These are phyloP conservation scores for Agrostemma githago DNA, from an alignment of 148 eudicot species.

Conservation along the genomic window DNA sequence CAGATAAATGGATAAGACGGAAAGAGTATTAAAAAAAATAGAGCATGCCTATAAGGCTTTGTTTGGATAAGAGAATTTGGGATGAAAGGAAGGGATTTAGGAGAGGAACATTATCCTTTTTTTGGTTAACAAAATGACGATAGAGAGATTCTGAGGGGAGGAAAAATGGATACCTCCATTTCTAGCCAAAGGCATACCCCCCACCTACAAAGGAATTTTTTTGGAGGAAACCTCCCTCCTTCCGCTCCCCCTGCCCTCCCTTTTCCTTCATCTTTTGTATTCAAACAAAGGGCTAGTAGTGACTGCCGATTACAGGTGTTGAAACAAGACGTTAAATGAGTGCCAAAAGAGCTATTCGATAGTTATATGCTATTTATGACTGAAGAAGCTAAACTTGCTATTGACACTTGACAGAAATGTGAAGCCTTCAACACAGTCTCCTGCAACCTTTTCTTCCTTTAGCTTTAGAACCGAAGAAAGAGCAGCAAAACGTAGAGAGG, in stretches of 20 bases:
- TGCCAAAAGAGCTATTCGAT: background rate
- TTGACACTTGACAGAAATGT: slow-evolving; percentile 31
- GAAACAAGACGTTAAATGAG: background rate
- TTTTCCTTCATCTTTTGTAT: too few relatives aligned
- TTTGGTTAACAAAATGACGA: too few relatives aligned
- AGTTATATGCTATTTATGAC: background rate
- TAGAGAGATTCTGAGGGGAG: too few relatives aligned
- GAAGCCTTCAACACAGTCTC: slow-evolving; percentile 38
- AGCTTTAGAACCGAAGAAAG: slow-evolving; percentile 76
- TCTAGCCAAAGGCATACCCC: too few relatives aligned
- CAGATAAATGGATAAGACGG: too few relatives aligned
- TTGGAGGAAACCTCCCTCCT: too few relatives aligned
- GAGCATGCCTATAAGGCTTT: background rate
- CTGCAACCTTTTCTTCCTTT: slow-evolving; percentile 44
- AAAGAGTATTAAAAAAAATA: background rate
- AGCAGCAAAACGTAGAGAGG: slow-evolving; percentile 79
- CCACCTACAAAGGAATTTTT: too few relatives aligned
- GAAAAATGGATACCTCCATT: too few relatives aligned
- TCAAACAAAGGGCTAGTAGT: background rate
- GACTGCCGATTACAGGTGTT: background rate
- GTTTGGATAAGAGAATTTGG: too few relatives aligned
- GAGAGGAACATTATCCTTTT: too few relatives aligned
- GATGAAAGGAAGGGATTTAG: too few relatives aligned
- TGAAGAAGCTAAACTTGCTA: background rate
- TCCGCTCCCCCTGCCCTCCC: too few relatives aligned